These are phyloP conservation scores for Protea cynaroides DNA, from an alignment of 164 flowering plant species.

Conservation along the genomic window DNA sequence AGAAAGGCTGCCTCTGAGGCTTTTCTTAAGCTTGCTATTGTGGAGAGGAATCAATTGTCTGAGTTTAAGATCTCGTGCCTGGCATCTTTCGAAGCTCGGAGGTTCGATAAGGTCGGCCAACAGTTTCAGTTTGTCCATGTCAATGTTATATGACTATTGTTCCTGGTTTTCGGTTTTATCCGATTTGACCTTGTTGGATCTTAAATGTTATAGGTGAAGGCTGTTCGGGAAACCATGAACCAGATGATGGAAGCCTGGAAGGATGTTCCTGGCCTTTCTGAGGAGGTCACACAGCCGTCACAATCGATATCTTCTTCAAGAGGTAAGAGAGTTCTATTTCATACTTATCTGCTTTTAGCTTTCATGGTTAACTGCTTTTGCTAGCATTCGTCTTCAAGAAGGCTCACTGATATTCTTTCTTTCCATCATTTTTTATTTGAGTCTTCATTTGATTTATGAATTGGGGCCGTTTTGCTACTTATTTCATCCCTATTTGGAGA, in stretches of 20 bases:
- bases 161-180: neutral
- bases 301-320: conserved; percentile 48
- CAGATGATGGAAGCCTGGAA: conserved; percentile 77
- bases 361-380: too few relatives aligned
- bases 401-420: neutral
- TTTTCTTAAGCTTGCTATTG: conserved; percentile 51
- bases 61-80: conserved; percentile 54
- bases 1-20: conserved; percentile 84
- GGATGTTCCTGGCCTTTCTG: conserved; percentile 61
- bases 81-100: conserved; percentile 51
- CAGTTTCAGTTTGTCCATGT: neutral
- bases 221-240: conserved; percentile 69
- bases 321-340: conserved; percentile 37
- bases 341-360: too few relatives aligned
- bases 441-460: neutral
- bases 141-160: neutral
- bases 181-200: neutral
- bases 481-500: too few relatives aligned
- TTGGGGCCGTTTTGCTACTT: neutral
- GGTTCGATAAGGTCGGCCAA: conserved; percentile 71
- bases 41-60: conserved; percentile 46
- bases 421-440: neutral
- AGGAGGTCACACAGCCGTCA: conserved; percentile 47
- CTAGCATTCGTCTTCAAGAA: too few relatives aligned
- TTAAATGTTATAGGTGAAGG: conserved; percentile 52